Conservation (phyloP, 441 rosid species). For the Mallotus repandus region DNA sequence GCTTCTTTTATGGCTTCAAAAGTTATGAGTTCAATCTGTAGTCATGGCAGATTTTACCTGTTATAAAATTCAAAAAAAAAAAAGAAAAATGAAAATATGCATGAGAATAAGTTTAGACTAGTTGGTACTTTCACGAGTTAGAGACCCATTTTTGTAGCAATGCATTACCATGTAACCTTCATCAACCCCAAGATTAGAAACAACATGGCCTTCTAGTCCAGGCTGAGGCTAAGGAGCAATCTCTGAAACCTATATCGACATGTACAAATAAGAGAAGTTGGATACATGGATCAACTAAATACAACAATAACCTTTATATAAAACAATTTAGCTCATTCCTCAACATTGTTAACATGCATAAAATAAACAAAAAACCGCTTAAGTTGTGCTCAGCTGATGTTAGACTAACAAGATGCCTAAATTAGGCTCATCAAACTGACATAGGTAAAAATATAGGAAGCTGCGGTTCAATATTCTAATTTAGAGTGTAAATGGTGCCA, state of each 20-base stretch:
- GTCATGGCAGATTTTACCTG: no score
- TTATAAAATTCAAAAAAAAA: no score
- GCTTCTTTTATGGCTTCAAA: no score
- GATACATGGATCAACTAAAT: background rate
- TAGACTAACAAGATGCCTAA: background rate
- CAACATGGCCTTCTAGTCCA: conserved; percentile 78
- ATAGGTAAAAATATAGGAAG: background rate
- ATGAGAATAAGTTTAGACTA: no score
- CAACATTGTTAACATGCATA: background rate
- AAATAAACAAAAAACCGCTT: background rate
- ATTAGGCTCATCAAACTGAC: background rate
- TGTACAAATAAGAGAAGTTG: background rate
- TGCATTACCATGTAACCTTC: conserved; percentile 51
- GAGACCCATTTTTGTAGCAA: conserved; percentile 79
- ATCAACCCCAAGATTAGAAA: conserved; percentile 87
- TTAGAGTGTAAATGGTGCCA: conserved; percentile 90
- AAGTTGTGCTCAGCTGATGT: background rate
- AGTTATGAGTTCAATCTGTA: no score
- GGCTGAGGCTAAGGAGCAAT: conserved; percentile 69
- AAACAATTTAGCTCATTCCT: background rate
- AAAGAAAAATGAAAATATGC: no score
- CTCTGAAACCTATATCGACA: conserved; percentile 65
- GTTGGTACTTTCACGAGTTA: conserved; percentile 73
- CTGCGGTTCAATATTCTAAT: conserved; percentile 20
- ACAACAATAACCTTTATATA: background rate